Evolutionary conservation across 2,329 filamentous ascomycete genomes (phyloP), one percentile per base, ranked within the genome.

Genomic region (Talaromyces sp.): DNA sequence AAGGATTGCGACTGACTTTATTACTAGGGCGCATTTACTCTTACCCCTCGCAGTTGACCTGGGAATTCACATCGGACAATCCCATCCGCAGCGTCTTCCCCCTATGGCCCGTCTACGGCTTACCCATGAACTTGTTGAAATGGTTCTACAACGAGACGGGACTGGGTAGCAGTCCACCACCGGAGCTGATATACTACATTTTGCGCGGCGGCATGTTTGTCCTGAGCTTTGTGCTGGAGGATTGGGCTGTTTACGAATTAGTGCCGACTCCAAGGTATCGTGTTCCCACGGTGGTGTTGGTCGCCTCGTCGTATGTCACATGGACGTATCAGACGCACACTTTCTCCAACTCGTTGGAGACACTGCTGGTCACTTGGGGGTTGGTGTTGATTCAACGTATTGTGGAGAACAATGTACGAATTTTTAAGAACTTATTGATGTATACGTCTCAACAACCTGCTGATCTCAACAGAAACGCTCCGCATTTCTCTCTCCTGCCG

Each of bases 291-390:
- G 84, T 95, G 45, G 80, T 95, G 46, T 81, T 99, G 58, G 89
- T 97, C 61, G 91, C 93, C 46, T 97, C 93, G 28, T 97, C 91
- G 25, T 99, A 97, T 75, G 93, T 97, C 65, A 99, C 94, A 50
- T 99, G 94, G 93, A 97, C 93, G 45, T 96, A 93, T 76, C 94
- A 99, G 76, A 94, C 91, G 17, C 94, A 99, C 75, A 97, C 94
- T 11, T 97, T 99, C 73, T 97, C 93, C 62, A 99, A 99, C 76
- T 95, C 93, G 61, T 83, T 97, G 64, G 94, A 99, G 78, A 97
- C 94, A 2, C 79, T 99, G 65, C 82, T 93, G 53, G 91, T 99
- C 53, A 84, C 90, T 56, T 99, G 94, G 94, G 92, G 89, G 68
- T 77, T 99, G 73, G 92, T 97, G 50, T 77, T 99, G 72, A 92